These are phyloP conservation scores for Comarum palustre DNA, from an alignment of 306 rosid genomes.

Conservation along the genomic window DNA sequence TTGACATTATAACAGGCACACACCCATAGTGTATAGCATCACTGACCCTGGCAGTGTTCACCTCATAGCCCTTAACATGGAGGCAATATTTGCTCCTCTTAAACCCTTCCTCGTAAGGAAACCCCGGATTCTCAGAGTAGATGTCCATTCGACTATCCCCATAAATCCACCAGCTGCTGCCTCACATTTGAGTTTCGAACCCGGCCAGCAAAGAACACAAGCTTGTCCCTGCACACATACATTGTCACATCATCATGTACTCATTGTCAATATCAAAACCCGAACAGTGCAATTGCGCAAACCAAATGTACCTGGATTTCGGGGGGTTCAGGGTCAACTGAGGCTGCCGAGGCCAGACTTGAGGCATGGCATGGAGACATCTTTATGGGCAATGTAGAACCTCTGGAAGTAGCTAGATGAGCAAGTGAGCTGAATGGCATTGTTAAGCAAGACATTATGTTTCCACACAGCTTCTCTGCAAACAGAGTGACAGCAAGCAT, in stretches of 20 bases:
- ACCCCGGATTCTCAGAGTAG: conserved; percentile 16
- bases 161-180: conserved; percentile 23
- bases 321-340: conserved; percentile 24
- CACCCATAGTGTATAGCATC: conserved; percentile 38
- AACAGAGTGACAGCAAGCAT: conserved; percentile 34
- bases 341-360: conserved; percentile 33
- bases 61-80: conserved; percentile 36
- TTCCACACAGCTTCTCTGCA: conserved; percentile 31
- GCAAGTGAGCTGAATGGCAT: conserved; percentile 37
- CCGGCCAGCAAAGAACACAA: conserved; percentile 34
- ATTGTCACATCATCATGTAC: neutral
- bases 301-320: conserved; percentile 13
- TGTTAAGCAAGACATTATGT: conserved; percentile 17
- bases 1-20: conserved; percentile 35
- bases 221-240: conserved; percentile 27
- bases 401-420: conserved; percentile 37
- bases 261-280: neutral
- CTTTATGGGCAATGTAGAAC: conserved; percentile 29
- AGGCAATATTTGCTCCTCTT: conserved; percentile 37
- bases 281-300: neutral
- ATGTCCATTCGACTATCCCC: conserved; percentile 35
- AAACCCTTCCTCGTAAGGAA: conserved; percentile 32
- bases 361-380: conserved; percentile 34
- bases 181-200: conserved; percentile 30
- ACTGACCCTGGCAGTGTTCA: conserved; percentile 36